phyloP scores from a whole-genome alignment of 2,329 filamentous ascomycete species.

The Beauveria asiatica region DNA sequence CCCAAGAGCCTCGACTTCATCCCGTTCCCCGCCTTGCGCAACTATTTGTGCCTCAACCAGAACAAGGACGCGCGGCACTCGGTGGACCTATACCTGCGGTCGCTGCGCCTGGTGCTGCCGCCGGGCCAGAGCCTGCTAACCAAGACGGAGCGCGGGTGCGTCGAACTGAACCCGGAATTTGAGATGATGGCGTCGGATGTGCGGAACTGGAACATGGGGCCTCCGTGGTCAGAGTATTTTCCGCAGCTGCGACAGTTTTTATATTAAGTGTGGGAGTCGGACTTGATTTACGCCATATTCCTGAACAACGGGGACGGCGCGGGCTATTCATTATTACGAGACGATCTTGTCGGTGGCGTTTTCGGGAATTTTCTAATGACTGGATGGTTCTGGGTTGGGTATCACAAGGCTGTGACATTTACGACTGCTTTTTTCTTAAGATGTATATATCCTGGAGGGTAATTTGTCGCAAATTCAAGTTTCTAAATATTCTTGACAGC shows the following conservation, averaged over 20 bases:
- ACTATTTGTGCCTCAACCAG: conserved; percentile 13
- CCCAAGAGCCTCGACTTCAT: conserved; percentile 13
- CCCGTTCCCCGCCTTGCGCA: conserved; percentile 13
- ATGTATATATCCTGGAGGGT: too few relatives aligned
- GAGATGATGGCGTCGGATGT: conserved; percentile 17
- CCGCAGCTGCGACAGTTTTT: conserved; percentile 13
- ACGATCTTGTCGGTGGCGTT: too few relatives aligned
- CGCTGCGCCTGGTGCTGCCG: conserved; percentile 13
- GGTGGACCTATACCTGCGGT: conserved; percentile 12
- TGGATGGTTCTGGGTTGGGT: too few relatives aligned
- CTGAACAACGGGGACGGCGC: too few relatives aligned
- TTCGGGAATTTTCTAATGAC: too few relatives aligned
- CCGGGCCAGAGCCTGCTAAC: conserved; percentile 13
- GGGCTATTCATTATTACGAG: too few relatives aligned
- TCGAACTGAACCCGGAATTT: conserved; percentile 18
- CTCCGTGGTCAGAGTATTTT: conserved; percentile 18
- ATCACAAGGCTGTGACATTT: too few relatives aligned
- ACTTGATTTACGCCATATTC: too few relatives aligned
- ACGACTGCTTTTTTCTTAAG: too few relatives aligned
- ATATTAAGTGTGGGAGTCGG: not conserved
- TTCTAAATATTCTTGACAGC: too few relatives aligned
- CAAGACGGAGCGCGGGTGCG: conserved; percentile 9
- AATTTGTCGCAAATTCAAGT: too few relatives aligned
- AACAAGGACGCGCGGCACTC: conserved; percentile 10
- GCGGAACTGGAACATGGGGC: conserved; percentile 16